Evolutionary conservation across 1,284 basidiomycete species (phyloP), one percentile per base, ranked within the genome.

Genomic region (Pterulicium gracile): DNA sequence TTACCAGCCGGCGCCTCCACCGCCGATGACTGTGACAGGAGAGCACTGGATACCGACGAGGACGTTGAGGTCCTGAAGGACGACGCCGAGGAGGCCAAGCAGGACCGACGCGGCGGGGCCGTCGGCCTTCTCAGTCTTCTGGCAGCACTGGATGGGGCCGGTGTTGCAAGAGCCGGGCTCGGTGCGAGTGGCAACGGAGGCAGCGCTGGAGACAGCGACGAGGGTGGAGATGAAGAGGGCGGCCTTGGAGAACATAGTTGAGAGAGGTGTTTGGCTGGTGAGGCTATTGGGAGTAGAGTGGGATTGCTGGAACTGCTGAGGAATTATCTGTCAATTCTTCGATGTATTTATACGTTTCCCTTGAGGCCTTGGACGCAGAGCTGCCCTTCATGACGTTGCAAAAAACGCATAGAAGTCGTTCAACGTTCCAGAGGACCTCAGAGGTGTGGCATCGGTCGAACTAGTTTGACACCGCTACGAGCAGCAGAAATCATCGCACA

Each of bases 191-290:
- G 48, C 49, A 17, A 21, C 14, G 17, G 20, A 5, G 14, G 21
- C 13, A 45, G 53, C 42, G 42, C 47, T 46, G 14, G 53, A 53
- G 54, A 55, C 58, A 45, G 49, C 58, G 48, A 54, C 60, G 53
- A 58, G 53, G 50, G 52, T 53, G 49, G 49, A 44, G 46, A 51
- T 48, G 52, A 55, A 35, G 49, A 54, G 51, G 39, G 54, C 50
- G 49, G 52, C 48, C 45, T 61, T 58, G 56, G 58, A 58, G 45
- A 54, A 56, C 55, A 58, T 59, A 50, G 24, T 56, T 19, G 15
- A 17, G 15, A 39, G 15, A 39, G 19, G 15, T 7, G 7, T 5
- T 39, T 39, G 36, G 5, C 7, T 39, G 4, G 36, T 18, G 27
- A n/a, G n/a, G n/a, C n/a, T n/a, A n/a, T n/a, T n/a, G n/a, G n/a